These are phyloP conservation scores for Syzygium malaccense DNA, from an alignment of 441 rosid species.

Conservation along the genomic window DNA sequence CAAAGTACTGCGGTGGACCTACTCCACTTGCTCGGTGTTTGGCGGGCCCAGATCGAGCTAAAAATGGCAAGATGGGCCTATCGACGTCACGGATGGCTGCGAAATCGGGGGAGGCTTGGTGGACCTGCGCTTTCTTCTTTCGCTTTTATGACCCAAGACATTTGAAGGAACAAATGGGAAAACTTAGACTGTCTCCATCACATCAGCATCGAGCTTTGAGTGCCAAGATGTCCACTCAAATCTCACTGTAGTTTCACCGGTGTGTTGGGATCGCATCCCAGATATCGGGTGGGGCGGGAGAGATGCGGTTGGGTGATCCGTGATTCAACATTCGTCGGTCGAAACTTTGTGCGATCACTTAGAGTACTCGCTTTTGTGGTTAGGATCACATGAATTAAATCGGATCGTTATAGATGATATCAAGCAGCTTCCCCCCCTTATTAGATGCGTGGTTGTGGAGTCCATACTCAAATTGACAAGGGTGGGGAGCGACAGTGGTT, in stretches of 20 bases:
- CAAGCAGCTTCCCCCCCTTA: neutral
- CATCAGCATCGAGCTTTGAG: neutral
- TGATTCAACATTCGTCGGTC: neutral
- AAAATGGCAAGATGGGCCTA: neutral
- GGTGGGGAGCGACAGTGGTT: accelerated
- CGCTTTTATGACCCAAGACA: neutral
- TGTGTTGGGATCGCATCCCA: neutral
- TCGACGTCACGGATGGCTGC: neutral
- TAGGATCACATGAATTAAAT: neutral
- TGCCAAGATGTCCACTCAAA: neutral
- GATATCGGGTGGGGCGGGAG: neutral
- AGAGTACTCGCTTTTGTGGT: neutral
- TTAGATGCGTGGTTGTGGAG: neutral
- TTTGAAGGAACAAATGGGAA: neutral
- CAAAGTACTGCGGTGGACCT: neutral
- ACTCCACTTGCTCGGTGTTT: neutral
- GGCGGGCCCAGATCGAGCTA: neutral
- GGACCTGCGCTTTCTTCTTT: neutral
- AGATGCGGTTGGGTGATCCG: neutral
- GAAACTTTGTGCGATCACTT: neutral
- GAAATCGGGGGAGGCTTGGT: neutral
- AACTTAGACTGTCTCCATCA: neutral
- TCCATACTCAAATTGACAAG: neutral
- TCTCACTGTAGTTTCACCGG: neutral
- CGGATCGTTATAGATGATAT: neutral